Percentiles rank a stretch among this genome's conserved stretches.
phyloP scores from a whole-genome alignment of 805 yeast genomes.

The Barnettozyma populi region DNA sequence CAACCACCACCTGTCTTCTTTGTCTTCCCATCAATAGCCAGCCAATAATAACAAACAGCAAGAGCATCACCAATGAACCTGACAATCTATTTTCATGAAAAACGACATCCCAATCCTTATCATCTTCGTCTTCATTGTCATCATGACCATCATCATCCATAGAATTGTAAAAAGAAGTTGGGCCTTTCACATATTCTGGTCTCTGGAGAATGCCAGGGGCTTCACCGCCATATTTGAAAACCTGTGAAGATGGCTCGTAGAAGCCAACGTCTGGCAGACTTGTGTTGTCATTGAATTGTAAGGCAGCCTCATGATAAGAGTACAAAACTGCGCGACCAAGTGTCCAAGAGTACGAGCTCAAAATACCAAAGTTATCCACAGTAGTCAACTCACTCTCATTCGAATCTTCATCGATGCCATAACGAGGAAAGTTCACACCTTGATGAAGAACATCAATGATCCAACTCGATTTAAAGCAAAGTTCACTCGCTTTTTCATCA shows the following conservation, averaged over 20 bases:
- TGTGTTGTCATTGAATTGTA: constrained; percentile 9
- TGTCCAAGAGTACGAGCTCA: constrained; percentile 49
- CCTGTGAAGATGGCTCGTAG: constrained; percentile 42
- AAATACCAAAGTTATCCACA: constrained; percentile 36
- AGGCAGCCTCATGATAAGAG: constrained; percentile 46
- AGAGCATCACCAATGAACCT: constrained; percentile 33
- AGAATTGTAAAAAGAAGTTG: constrained; percentile 14
- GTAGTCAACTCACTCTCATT: constrained; percentile 15
- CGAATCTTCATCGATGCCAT: constrained; percentile 35
- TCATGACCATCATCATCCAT: constrained; percentile 25
- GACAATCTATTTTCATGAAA: constrained; percentile 29
- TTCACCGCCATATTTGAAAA: constrained; percentile 52
- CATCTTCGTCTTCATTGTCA: constrained; percentile 24
- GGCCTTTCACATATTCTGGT: constrained; percentile 32
- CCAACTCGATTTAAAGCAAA: constrained; percentile 62
- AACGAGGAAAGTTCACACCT: constrained; percentile 55
- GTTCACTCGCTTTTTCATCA: constrained; percentile 41
- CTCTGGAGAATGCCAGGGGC: constrained; percentile 33
- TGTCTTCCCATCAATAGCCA: constrained; percentile 33
- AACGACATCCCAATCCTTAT: constrained; percentile 36
- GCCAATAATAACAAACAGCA: constrained; percentile 25
- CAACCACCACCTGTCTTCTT: constrained; percentile 18
- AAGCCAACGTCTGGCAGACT: constrained; percentile 34
- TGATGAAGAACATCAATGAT: constrained; percentile 50
- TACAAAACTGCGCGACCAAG: constrained; percentile 58